phyloP scores from a whole-genome alignment of 257 asterid genomes.

The Salvia rosmarinus region DNA sequence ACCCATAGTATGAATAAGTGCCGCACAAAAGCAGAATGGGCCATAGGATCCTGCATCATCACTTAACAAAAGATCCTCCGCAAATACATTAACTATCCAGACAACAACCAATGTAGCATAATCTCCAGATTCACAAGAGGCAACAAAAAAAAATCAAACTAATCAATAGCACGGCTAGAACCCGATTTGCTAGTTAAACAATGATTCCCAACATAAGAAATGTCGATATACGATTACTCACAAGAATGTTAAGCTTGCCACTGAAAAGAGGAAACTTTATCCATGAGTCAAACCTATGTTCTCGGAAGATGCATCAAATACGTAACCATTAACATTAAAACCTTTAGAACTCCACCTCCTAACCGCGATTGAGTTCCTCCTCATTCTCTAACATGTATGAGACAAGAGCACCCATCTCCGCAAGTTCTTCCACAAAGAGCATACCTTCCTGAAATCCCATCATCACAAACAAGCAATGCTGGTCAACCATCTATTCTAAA shows the following conservation, averaged over 20 bases:
- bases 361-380: constrained; percentile 67
- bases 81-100: background rate
- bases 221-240: constrained; percentile 46
- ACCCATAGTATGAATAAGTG: background rate
- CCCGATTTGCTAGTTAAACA: background rate
- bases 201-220: background rate
- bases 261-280: constrained; percentile 64
- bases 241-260: constrained; percentile 88
- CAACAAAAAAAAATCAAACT: background rate
- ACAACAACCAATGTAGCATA: constrained; percentile 5
- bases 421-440: constrained; percentile 87
- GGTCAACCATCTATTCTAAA: background rate
- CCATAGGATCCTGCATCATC: background rate
- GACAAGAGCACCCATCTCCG: constrained; percentile 79
- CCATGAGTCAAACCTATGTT: constrained; percentile 71
- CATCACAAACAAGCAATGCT: constrained; percentile 30
- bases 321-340: constrained; percentile 68
- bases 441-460: constrained; percentile 45
- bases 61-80: background rate
- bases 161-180: background rate
- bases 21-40: background rate
- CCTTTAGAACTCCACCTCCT: constrained; percentile 83
- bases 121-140: constrained; percentile 4
- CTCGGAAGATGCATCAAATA: constrained; percentile 83
- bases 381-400: constrained; percentile 84